Evolutionary conservation across 371 early-diverging fungal genomes (phyloP).

Genomic region (Mucor piriformis): DNA sequence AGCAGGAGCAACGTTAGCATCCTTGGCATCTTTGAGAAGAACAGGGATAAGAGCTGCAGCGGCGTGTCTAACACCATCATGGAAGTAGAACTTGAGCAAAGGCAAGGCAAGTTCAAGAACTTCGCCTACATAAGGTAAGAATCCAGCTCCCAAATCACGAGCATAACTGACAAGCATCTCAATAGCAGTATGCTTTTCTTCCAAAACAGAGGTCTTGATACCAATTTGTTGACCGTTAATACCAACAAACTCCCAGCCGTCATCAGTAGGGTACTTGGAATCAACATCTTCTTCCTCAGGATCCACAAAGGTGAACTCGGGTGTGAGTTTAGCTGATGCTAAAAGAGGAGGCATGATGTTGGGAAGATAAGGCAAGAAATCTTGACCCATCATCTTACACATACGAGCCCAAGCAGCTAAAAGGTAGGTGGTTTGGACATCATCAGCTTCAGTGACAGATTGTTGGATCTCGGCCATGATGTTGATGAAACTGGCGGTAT

Average conservation of each 20-base stretch:
- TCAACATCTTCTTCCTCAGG: constrained; percentile 84
- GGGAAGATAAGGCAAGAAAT: constrained; percentile 91
- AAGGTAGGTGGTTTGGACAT: constrained; percentile 90
- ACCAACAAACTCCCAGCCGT: constrained; percentile 94
- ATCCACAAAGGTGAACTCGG: constrained; percentile 91
- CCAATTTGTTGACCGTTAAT: constrained; percentile 91
- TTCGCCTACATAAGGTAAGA: constrained; percentile 80
- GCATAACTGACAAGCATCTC: constrained; percentile 97
- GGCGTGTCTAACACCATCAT: constrained; percentile 93
- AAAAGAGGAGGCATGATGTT: constrained; percentile 95
- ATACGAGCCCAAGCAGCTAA: constrained; percentile 95
- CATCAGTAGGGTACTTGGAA: constrained; percentile 84
- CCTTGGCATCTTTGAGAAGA: constrained; percentile 70
- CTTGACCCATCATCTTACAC: constrained; percentile 91
- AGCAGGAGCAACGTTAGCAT: constrained; percentile 47
- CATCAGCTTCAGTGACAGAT: constrained; percentile 82
- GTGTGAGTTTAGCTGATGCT: constrained; percentile 82
- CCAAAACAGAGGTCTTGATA: constrained; percentile 91
- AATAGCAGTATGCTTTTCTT: constrained; percentile 96
- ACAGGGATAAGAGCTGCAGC: constrained; percentile 85
- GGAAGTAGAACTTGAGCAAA: constrained; percentile 93
- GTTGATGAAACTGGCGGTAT: constrained; percentile 77
- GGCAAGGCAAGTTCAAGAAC: constrained; percentile 86
- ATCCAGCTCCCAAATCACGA: constrained; percentile 86
- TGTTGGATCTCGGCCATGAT: constrained; percentile 83